phyloP scores from a whole-genome alignment of 2,329 filamentous ascomycete species.

The Tolypocladium amazonense region DNA sequence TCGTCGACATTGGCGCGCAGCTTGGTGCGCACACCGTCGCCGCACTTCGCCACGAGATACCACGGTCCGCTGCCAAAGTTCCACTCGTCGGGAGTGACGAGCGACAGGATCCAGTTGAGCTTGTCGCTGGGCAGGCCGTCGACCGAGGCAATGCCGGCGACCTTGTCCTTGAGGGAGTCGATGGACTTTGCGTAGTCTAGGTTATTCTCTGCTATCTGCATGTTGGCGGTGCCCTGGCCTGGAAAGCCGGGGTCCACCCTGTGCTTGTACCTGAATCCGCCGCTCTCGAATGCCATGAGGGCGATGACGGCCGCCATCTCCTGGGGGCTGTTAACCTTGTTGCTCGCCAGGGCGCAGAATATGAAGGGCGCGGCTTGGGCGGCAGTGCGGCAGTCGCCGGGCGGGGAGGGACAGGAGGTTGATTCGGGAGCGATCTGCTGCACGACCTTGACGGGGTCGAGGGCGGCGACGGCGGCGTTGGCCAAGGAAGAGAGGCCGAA shows the following conservation, averaged over 20 bases:
- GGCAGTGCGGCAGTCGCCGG: slow-evolving; percentile 51
- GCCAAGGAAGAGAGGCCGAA: slow-evolving; percentile 7
- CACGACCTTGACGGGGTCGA: slow-evolving; percentile 28
- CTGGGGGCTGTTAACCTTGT: slow-evolving; percentile 40
- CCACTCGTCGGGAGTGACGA: slow-evolving; percentile 36
- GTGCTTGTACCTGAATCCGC: slow-evolving; percentile 58
- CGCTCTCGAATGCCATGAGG: slow-evolving; percentile 63
- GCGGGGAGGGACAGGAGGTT: slow-evolving; percentile 39
- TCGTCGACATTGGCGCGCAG: slow-evolving; percentile 27
- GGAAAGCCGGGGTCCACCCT: slow-evolving; percentile 47
- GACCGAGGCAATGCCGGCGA: slow-evolving; percentile 15
- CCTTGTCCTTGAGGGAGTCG: slow-evolving; percentile 22
- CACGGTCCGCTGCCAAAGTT: slow-evolving; percentile 44
- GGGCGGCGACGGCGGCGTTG: too few species aligned
- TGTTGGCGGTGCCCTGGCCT: slow-evolving; percentile 60
- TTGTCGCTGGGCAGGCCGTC: slow-evolving; percentile 18
- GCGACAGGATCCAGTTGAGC: slow-evolving; percentile 29
- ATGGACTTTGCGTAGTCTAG: slow-evolving; percentile 35
- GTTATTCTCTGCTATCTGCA: slow-evolving; percentile 37
- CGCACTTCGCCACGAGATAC: slow-evolving; percentile 38
- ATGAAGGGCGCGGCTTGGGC: slow-evolving; percentile 48
- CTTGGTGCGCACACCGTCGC: slow-evolving; percentile 14
- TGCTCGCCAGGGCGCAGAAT: slow-evolving; percentile 41
- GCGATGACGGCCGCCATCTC: slow-evolving; percentile 62
- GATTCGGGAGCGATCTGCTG: slow-evolving; percentile 32